Base-by-base conservation (phyloP, 2,329 filamentous ascomycete species). In the Calonectria hongkongensis region DNA sequence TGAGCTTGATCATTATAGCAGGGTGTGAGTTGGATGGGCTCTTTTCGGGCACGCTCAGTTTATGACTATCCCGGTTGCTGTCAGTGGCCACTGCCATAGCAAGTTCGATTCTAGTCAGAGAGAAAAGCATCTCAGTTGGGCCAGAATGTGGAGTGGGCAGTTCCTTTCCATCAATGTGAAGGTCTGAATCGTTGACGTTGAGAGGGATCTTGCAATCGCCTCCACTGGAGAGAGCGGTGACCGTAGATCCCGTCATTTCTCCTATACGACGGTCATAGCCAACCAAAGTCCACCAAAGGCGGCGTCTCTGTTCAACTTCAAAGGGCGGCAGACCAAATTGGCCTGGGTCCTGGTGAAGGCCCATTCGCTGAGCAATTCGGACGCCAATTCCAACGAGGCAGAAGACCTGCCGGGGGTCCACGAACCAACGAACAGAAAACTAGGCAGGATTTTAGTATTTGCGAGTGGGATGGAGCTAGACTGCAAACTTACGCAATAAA, bases 201-300 rank as follows among this genome's bases (percentile, higher is more conserved):
- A 91, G 85, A 2, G 90, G 91, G 39, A 90, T 82, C 73, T 86
- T 88, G 82, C 89, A 90, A 78, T 91, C 89, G 12, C 86, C 86
- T 12, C 85, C 85, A 43, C 85, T 88, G 0, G 89, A 89, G 30
- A 91, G 84, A 0, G 89, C 89, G 5, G 89, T 91, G 67, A 91
- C 88, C 41, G 87, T 86, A 21, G 88, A 90, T 62, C 90, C 89
- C 4, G 90, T 89, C 82, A 94, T 89, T 80, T 95, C 93, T 70
- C 91, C 89, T 45, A 94, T 89, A 27, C 93, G 91, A 72, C 89
- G 87, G 81, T 95, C 94, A 75, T 94, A 93, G 30, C 91, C 86
- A 16, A 93, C 87, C 18, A 95, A 86, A 39, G 91, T 90, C 93
- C 93, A 95, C 93, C 93, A 95, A 1, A 95, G 84, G 45, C 93